A percentile compares a stretch with the other conserved stretches of the same genome.
Evolutionary conservation across 2,329 filamentous ascomycete genomes (phyloP).

Genomic region (Chlorencoelia australis): DNA sequence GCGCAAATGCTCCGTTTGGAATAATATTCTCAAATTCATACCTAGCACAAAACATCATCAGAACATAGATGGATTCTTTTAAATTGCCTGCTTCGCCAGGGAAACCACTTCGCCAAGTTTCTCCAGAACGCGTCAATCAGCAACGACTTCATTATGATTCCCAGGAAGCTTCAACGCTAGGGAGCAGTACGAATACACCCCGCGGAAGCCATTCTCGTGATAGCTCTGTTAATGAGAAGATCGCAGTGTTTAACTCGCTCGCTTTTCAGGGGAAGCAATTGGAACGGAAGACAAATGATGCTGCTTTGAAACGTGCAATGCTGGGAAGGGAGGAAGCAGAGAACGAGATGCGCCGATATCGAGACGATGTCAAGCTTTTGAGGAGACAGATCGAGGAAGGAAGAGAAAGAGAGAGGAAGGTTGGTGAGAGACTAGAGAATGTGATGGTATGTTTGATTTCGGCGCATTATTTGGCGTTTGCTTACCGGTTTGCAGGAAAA

Average conservation of each 20-base stretch:
- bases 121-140: conserved; percentile 54
- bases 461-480: conserved; percentile 11
- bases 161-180: conserved; percentile 11
- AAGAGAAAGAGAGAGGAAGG: conserved; percentile 53
- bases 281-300: conserved; percentile 55
- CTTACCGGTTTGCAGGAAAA: conserved; percentile 44
- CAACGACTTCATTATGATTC: conserved; percentile 24
- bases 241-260: conserved; percentile 63
- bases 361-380: conserved; percentile 48
- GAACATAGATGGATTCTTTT: conserved; percentile 35
- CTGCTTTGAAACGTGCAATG: conserved; percentile 55
- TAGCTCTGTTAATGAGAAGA: conserved; percentile 55
- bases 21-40: too few relatives aligned
- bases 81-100: conserved; percentile 43
- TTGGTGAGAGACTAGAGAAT: conserved; percentile 56
- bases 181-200: conserved; percentile 7
- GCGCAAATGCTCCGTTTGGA: too few relatives aligned
- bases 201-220: conserved; percentile 34
- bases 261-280: conserved; percentile 45
- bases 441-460: conserved; percentile 49
- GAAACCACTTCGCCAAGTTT: conserved; percentile 48
- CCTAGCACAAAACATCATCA: too few relatives aligned
- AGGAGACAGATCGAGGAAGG: conserved; percentile 53
- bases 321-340: conserved; percentile 63
- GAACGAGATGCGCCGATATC: conserved; percentile 51